Conservation (phyloP, 257 asterid genomes). For the Solanum arcanum region DNA sequence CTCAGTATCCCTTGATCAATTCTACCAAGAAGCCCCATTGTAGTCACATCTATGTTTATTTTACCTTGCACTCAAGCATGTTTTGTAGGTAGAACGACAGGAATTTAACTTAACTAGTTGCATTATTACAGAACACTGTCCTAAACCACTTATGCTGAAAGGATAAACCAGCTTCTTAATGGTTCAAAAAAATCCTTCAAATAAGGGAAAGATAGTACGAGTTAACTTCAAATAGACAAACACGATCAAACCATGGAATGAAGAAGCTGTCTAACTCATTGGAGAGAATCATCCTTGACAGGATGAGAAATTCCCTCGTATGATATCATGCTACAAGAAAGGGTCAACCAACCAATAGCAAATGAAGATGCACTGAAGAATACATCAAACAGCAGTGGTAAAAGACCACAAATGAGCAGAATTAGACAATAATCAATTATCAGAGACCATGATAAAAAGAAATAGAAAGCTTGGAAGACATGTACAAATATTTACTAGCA, state of each 20-base stretch:
- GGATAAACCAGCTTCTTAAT: background rate
- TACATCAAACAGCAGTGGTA: background rate
- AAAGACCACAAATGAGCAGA: background rate
- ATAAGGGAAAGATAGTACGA: background rate
- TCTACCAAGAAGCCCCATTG: background rate
- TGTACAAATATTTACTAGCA: background rate
- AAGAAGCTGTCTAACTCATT: background rate
- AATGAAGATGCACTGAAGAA: background rate
- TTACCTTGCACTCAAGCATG: background rate
- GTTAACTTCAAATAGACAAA: background rate
- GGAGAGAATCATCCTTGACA: background rate
- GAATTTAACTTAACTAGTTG: background rate
- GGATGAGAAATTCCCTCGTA: background rate
- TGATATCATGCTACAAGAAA: background rate
- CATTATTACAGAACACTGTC: background rate
- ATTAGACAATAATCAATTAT: background rate
- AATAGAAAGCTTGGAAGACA: background rate
- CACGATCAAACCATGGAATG: background rate
- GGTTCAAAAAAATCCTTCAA: background rate
- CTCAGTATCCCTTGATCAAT: background rate
- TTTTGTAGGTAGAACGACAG: background rate
- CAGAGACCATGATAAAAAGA: background rate
- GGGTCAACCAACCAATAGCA: background rate
- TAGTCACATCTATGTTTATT: background rate
- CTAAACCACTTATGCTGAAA: background rate